Base-by-base conservation (phyloP, 2,329 filamentous ascomycete species). In the Aspergillus sp. region DNA sequence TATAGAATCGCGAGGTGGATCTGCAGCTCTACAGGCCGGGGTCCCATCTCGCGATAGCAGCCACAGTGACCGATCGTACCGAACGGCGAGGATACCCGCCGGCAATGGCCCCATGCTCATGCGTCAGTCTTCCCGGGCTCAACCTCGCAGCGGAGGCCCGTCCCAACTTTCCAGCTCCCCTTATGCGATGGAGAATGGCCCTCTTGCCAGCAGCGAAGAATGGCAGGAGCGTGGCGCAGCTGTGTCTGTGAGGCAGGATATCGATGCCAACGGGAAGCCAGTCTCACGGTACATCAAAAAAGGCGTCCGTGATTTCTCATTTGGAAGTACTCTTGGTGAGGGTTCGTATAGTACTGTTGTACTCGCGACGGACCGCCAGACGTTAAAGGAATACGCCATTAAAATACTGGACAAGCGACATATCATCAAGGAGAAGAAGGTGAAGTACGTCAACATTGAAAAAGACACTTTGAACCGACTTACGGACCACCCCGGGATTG, bases 401-500 rank as follows among this genome's bases (percentile, higher is more conserved):
- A 98, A 98, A 60, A 89, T 98, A 11, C 74, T 98, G 29, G 91
- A 98, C 63, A 98, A 98, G 65, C 78, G 86, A 51, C 91, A 98
- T 60, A 98, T 98, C 53, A 98, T 98, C 69, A 98, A 96, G 63
- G 91, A 98, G 65, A 96, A 94, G 63, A 98, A 98, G 71, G 93
- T 98, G 53, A 98, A 98, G 70, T 98, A 98, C 54, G 91, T 98
- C 61, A 98, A 96, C 62, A 98, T 98, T 50, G 91, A 98, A 62
- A 95, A 95, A 66, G 89, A 98, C 62, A 96, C 91, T 0, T 69
- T 98, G 35, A 98, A 98, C 55, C 80, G 91, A 42, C 69, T 98
- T 36, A 96, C 89, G 3, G 89, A 98, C 43, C 91, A 98, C 53
- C 91, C 91, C 5, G 91, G 91, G 13, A 89, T 98, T 38, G 88